These are phyloP conservation scores for Calvatia gigantea DNA, from an alignment of 768 basidiomycete species.

Conservation along the genomic window DNA sequence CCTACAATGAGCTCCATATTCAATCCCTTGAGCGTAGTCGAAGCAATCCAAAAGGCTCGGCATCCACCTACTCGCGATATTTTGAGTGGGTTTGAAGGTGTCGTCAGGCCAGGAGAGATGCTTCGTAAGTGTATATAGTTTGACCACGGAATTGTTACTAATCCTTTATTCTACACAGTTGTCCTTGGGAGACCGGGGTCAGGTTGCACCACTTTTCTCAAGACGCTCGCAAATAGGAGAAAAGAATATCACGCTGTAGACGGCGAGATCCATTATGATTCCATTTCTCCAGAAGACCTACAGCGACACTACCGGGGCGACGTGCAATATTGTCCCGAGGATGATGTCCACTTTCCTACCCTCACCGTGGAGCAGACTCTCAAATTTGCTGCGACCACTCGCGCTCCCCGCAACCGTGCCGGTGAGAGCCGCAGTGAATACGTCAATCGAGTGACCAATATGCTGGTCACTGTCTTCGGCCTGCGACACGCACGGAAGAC, in stretches of 20 bases:
- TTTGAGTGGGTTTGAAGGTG: slow-evolving; percentile 60
- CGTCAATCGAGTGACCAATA: slow-evolving; percentile 41
- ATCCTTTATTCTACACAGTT: slow-evolving; percentile 35
- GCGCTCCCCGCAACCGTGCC: slow-evolving; percentile 56
- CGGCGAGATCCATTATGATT: slow-evolving; percentile 76
- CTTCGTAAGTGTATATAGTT: slow-evolving; percentile 54
- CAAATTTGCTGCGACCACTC: slow-evolving; percentile 61
- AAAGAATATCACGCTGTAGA: slow-evolving; percentile 63
- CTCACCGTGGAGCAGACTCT: slow-evolving; percentile 80
- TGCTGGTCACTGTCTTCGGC: slow-evolving; percentile 69
- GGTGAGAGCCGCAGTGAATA: slow-evolving; percentile 40
- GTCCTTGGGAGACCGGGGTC: slow-evolving; percentile 84
- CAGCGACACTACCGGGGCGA: slow-evolving; percentile 69
- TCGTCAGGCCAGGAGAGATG: slow-evolving; percentile 72
- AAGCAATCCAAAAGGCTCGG: slow-evolving; percentile 41
- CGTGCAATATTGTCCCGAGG: slow-evolving; percentile 78
- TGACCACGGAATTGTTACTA: slow-evolving; percentile 18
- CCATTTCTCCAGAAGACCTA: slow-evolving; percentile 65
- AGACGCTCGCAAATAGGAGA: slow-evolving; percentile 73
- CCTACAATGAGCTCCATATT: slow-evolving; percentile 60
- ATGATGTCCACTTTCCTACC: slow-evolving; percentile 84
- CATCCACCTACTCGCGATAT: slow-evolving; percentile 67
- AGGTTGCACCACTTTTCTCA: slow-evolving; percentile 83
- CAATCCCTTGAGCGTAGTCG: slow-evolving; percentile 43
- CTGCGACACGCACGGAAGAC: slow-evolving; percentile 70